Evolutionary conservation across 192 early-diverging fungal genomes (phyloP).

Genomic region (Nowakowskiella sp.): DNA sequence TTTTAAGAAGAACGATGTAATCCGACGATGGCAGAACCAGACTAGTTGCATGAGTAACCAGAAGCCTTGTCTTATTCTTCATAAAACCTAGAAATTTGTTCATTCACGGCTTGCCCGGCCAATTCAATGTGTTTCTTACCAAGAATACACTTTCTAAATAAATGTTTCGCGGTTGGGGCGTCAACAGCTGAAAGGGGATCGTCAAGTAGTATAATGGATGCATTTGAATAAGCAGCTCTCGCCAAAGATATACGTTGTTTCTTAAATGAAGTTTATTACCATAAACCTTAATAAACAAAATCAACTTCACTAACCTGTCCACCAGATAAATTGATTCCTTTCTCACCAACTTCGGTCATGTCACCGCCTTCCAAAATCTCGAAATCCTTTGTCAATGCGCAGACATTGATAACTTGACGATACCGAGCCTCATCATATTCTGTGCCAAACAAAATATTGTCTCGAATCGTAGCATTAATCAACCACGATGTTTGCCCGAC

Average conservation of each 20-base stretch:
- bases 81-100: conserved; percentile 63
- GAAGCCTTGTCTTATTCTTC: conserved; percentile 67
- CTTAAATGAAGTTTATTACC: too few species aligned
- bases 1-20: conserved; percentile 31
- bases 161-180: conserved; percentile 81
- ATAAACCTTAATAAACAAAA: too few species aligned
- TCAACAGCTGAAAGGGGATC: conserved; percentile 92
- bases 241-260: conserved; percentile 48
- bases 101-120: too few species aligned
- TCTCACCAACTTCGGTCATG: conserved; percentile 75
- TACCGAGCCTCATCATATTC: conserved; percentile 68
- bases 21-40: conserved; percentile 33
- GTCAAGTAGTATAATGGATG: conserved; percentile 67
- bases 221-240: conserved; percentile 65
- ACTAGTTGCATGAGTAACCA: conserved; percentile 72
- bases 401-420: conserved; percentile 68
- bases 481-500: conserved; percentile 66
- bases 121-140: too few species aligned
- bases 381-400: conserved; percentile 79
- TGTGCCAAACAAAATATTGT: conserved; percentile 78
- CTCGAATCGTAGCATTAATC: conserved; percentile 47
- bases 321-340: conserved; percentile 46
- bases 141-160: conserved; percentile 70
- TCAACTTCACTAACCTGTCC: too few species aligned
- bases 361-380: conserved; percentile 79